Evolutionary conservation across 192 early-diverging fungal species (phyloP).

Genomic region (Jimgerdemannia lactiflua): DNA sequence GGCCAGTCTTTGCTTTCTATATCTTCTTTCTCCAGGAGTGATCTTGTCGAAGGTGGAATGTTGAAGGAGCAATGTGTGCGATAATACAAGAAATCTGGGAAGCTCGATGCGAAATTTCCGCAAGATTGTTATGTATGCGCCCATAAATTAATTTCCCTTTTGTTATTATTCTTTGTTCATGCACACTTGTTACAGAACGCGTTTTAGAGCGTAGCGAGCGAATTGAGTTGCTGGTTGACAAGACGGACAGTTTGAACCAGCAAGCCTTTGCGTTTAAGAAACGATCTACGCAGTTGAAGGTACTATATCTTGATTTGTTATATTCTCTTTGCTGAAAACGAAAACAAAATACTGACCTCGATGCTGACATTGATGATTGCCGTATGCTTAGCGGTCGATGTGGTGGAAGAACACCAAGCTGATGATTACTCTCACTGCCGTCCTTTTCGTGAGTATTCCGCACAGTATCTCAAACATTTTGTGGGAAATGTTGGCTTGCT

Average conservation of each 20-base stretch:
- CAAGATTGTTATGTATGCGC: background rate
- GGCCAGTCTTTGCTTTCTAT: background rate
- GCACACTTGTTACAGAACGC: slow-evolving; percentile 48
- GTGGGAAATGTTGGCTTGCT: too few species aligned
- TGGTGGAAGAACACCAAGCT: slow-evolving; percentile 96
- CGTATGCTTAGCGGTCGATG: slow-evolving; percentile 54
- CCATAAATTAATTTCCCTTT: slow-evolving; percentile 10
- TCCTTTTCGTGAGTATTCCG: slow-evolving; percentile 42
- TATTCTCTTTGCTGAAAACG: background rate
- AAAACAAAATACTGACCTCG: background rate
- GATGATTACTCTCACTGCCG: slow-evolving; percentile 64
- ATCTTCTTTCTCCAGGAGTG: slow-evolving; percentile 6
- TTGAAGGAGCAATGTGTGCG: background rate
- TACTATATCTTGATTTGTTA: slow-evolving; percentile 18
- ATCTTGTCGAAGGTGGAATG: background rate
- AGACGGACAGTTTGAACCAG: slow-evolving; percentile 85
- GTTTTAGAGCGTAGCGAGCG: slow-evolving; percentile 86
- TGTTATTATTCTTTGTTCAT: slow-evolving; percentile 1
- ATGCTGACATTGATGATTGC: slow-evolving; percentile 7
- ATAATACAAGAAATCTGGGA: background rate
- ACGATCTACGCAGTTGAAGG: slow-evolving; percentile 77
- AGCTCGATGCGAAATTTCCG: background rate
- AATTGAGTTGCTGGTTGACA: slow-evolving; percentile 88
- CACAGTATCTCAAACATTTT: too few species aligned
- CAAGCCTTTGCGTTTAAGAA: slow-evolving; percentile 90